These are phyloP conservation scores for Acacia crassicarpa DNA, from an alignment of 306 rosid species.

Conservation along the genomic window DNA sequence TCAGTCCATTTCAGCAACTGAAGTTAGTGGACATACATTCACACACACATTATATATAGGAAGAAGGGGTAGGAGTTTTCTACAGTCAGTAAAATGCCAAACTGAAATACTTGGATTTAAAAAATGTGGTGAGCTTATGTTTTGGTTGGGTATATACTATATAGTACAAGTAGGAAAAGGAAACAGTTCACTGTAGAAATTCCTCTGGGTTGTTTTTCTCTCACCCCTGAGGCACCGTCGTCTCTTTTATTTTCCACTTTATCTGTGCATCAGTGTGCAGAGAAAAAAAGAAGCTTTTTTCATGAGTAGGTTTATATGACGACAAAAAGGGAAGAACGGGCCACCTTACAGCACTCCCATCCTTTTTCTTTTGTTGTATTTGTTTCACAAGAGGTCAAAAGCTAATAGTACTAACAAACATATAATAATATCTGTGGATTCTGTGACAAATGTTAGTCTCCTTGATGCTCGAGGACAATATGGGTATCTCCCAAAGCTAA, in stretches of 20 bases:
- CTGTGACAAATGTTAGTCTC: slow-evolving; percentile 88
- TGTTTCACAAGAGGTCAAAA: slow-evolving; percentile 63
- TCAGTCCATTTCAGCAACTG: slow-evolving; percentile 14
- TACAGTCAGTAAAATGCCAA: not conserved
- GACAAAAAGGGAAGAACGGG: slow-evolving; percentile 61
- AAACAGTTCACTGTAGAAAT: slow-evolving; percentile 16
- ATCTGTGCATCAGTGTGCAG: slow-evolving; percentile 31
- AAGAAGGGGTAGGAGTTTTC: not conserved
- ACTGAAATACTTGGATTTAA: not conserved
- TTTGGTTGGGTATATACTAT: not conserved
- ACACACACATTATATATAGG: not conserved
- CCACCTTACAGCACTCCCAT: slow-evolving; percentile 44
- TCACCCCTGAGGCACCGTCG: not conserved
- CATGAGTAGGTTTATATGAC: slow-evolving; percentile 41
- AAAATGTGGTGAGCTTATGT: not conserved
- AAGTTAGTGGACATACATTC: not conserved
- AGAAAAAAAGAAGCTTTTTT: slow-evolving; percentile 47
- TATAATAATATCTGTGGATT: slow-evolving; percentile 50
- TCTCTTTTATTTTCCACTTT: slow-evolving; percentile 7
- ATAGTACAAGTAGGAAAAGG: not conserved
- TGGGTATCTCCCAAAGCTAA: slow-evolving; percentile 52
- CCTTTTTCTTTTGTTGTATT: slow-evolving; percentile 53
- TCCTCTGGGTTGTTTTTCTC: slow-evolving; percentile 3
- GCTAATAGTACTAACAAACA: too few species aligned
- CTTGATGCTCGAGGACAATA: slow-evolving; percentile 70